Percentiles rank a stretch among this genome's conserved stretches.
Conservation (phyloP, 257 asterid genomes). For the Echium plantagineum region DNA sequence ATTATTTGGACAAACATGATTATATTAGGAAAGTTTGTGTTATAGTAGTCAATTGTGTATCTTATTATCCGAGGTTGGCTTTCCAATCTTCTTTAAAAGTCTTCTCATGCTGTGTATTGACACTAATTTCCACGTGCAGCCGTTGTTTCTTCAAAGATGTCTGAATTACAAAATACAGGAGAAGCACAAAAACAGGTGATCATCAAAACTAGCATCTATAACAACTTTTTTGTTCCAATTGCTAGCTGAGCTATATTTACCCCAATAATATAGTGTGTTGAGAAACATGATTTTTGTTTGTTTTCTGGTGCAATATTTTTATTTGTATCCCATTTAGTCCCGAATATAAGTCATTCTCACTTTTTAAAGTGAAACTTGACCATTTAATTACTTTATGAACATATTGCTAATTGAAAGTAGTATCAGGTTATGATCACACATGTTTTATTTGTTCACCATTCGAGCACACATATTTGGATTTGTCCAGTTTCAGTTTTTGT, state of each 20-base stretch:
- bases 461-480: too few relatives aligned
- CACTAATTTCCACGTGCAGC: slow-evolving; percentile 60
- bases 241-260: neutral
- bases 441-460: too few relatives aligned
- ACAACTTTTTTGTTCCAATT: neutral
- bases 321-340: too few relatives aligned
- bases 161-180: slow-evolving; percentile 75
- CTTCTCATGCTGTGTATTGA: slow-evolving; percentile 7
- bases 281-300: neutral
- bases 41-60: too few relatives aligned
- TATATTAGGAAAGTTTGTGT: too few relatives aligned
- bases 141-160: slow-evolving; percentile 76
- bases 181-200: slow-evolving; percentile 67
- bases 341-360: too few relatives aligned
- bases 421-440: too few relatives aligned
- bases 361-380: neutral
- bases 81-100: neutral
- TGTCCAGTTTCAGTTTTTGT: too few relatives aligned
- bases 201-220: neutral
- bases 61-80: neutral
- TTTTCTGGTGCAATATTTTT: too few relatives aligned
- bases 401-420: too few relatives aligned
- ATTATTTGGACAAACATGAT: too few relatives aligned
- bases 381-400: neutral
- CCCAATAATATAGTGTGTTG: neutral